Evolutionary conservation across 2,329 filamentous ascomycete species (phyloP).

Genomic region (Pseudogymnoascus sp.): DNA sequence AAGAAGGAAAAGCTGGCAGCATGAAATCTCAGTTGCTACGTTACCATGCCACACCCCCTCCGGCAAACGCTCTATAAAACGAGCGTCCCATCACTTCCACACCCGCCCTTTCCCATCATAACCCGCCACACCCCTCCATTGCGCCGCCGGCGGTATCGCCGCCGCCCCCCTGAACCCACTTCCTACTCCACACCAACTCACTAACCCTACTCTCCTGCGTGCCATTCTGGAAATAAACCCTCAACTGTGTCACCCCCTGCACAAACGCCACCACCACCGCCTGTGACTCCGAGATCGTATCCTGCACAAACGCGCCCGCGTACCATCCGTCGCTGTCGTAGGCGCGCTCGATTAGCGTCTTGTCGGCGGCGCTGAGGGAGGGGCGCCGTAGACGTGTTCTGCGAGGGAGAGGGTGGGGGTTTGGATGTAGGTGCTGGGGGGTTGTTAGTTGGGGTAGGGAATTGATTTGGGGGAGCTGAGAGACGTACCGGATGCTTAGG

Average conservation of each 20-base stretch:
- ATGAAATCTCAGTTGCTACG: neutral
- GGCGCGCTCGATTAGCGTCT: neutral
- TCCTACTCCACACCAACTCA: slow-evolving; percentile 10
- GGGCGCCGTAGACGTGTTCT: no score
- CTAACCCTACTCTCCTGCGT: slow-evolving; percentile 9
- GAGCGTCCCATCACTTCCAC: neutral
- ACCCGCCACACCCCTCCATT: neutral
- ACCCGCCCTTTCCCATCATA: neutral
- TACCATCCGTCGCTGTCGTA: slow-evolving; percentile 12
- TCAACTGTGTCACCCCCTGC: neutral
- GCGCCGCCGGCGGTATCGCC: neutral
- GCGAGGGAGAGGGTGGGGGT: no score
- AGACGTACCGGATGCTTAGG: no score
- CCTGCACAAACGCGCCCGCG: slow-evolving; percentile 12
- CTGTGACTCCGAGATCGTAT: neutral
- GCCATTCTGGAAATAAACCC: slow-evolving; percentile 16
- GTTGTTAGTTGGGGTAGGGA: no score
- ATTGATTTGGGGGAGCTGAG: neutral
- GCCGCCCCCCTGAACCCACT: neutral
- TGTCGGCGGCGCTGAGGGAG: neutral
- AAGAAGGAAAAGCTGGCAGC: neutral
- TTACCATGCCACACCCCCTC: neutral
- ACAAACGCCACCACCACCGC: slow-evolving; percentile 6
- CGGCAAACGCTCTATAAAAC: neutral
- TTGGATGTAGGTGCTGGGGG: no score